These are phyloP conservation scores for Lipomyces chichibuensis DNA, from an alignment of 805 yeast genomes.

Conservation along the genomic window DNA sequence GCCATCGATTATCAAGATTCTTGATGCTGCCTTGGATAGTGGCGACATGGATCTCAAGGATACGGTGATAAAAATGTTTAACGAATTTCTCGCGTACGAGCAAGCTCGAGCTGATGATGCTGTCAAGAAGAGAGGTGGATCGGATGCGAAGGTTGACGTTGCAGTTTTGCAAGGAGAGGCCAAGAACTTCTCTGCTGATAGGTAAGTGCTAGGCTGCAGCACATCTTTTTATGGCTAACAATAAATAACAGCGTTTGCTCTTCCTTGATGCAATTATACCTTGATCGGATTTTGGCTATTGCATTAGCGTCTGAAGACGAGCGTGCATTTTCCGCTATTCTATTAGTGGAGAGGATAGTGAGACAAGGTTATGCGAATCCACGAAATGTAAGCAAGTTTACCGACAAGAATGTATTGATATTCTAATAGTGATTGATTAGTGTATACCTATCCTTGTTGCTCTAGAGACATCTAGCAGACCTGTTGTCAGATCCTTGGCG, in stretches of 20 bases:
- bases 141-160: constrained; percentile 54
- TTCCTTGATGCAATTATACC: constrained; percentile 67
- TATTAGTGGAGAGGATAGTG: constrained; percentile 59
- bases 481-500: constrained; percentile 54
- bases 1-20: constrained; percentile 54
- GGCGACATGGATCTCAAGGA: constrained; percentile 51
- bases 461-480: constrained; percentile 57
- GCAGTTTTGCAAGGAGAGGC: constrained; percentile 61
- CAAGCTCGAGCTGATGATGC: constrained; percentile 36
- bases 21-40: constrained; percentile 57
- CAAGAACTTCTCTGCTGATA: constrained; percentile 58
- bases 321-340: constrained; percentile 55
- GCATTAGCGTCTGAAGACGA: constrained; percentile 54
- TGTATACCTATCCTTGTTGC: constrained; percentile 68
- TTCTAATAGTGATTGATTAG: background rate
- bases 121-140: constrained; percentile 49
- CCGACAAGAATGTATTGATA: background rate
- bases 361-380: constrained; percentile 77
- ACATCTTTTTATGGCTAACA: background rate
- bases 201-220: constrained; percentile 39
- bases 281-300: constrained; percentile 51
- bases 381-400: constrained; percentile 49
- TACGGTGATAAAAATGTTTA: constrained; percentile 59
- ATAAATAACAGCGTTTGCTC: constrained; percentile 56
- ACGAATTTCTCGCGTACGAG: constrained; percentile 58